Evolutionary conservation across 163 green algal genomes (phyloP).

Genomic region (Volvox carteri): DNA sequence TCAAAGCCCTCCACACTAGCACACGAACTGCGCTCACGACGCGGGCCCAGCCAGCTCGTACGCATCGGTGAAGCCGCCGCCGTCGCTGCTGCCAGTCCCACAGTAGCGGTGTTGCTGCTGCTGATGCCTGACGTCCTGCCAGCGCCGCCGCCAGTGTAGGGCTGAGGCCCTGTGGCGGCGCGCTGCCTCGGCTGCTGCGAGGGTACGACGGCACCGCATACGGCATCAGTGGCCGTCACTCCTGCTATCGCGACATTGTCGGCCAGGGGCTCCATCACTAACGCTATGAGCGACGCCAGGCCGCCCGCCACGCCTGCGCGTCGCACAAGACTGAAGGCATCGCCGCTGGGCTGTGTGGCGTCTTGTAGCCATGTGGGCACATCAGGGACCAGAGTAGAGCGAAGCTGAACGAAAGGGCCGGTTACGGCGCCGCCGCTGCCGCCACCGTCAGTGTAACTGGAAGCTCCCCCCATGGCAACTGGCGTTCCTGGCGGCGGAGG

Average conservation of each 20-base stretch:
- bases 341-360: background rate
- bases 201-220: background rate
- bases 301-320: slow-evolving; percentile 7
- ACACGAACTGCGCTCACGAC: background rate
- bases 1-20: background rate
- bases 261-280: background rate
- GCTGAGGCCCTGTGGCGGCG: background rate
- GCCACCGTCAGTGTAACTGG: background rate
- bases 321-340: slow-evolving; percentile 12
- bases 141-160: background rate
- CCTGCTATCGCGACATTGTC: too few species aligned
- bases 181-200: background rate
- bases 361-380: slow-evolving; percentile 30
- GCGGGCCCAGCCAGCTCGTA: slow-evolving; percentile 1
- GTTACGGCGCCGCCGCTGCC: too few species aligned
- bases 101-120: background rate
- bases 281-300: slow-evolving; percentile 10
- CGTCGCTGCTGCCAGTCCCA: background rate
- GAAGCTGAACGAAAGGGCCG: background rate
- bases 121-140: background rate
- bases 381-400: background rate
- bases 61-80: background rate
- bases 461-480: too few species aligned
- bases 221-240: background rate
- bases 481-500: background rate